Conservation (phyloP, 2,329 filamentous ascomycete species). For the Metarhizium anisopliae region DNA sequence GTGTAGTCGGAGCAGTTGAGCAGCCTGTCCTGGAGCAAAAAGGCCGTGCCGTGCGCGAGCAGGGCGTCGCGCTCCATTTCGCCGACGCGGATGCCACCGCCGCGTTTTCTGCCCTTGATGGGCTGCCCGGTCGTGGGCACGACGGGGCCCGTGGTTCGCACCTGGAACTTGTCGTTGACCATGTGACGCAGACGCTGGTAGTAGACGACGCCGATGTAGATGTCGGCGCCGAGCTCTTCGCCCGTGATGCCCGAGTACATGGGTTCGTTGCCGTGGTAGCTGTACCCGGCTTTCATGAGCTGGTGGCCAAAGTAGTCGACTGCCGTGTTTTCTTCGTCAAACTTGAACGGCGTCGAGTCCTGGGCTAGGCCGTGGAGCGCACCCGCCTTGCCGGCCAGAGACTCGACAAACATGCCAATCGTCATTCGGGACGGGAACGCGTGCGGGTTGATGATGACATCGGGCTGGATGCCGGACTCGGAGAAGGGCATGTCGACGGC, state of each 20-base stretch:
- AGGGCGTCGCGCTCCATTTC: conserved; percentile 98
- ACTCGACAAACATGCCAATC: conserved; percentile 98
- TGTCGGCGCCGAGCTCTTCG: conserved; percentile 86
- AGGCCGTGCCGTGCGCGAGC: conserved; percentile 89
- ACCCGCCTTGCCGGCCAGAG: conserved; percentile 87
- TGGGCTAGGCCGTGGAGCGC: conserved; percentile 92
- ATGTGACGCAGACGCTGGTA: conserved; percentile 98
- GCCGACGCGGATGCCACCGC: conserved; percentile 96
- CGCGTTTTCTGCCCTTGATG: conserved; percentile 92
- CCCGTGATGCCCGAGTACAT: conserved; percentile 98
- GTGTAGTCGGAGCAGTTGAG: conserved; percentile 97
- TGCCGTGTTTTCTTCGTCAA: conserved; percentile 85
- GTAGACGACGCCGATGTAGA: conserved; percentile 95
- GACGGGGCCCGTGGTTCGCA: conserved; percentile 88
- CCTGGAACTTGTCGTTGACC: conserved; percentile 99
- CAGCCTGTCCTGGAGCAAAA: conserved; percentile 86
- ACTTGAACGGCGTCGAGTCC: conserved; percentile 91
- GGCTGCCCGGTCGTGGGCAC: conserved; percentile 88
- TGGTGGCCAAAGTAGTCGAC: conserved; percentile 95
- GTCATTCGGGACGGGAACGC: conserved; percentile 99
- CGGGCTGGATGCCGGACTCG: conserved; percentile 91
- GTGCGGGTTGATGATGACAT: conserved; percentile 98
- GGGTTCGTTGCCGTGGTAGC: conserved; percentile 96
- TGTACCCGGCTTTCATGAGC: conserved; percentile 89
- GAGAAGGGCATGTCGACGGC: conserved; percentile 91